phyloP scores from a whole-genome alignment of 140 eudicot species.

The Flaveria floridana region DNA sequence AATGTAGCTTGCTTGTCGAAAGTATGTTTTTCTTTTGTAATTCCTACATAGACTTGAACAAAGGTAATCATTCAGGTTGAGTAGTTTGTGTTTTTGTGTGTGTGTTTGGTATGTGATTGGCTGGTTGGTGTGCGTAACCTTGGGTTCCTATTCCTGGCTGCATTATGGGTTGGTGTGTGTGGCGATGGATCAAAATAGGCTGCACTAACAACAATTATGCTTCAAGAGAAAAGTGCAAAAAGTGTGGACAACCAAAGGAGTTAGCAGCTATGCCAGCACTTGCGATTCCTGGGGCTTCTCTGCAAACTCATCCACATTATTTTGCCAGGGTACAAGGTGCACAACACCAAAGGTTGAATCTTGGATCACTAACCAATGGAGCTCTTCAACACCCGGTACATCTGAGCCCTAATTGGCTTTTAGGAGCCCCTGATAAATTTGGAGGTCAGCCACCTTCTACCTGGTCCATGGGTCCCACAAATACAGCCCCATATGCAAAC shows the following conservation, averaged over 20 bases:
- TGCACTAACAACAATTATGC: conserved; percentile 99
- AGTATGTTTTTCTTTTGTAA: background rate
- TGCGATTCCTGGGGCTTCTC: conserved; percentile 82
- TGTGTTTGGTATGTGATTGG: conserved; percentile 66
- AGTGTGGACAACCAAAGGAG: conserved; percentile 97
- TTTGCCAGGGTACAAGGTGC: conserved; percentile 78
- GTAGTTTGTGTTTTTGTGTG: conserved; percentile 56
- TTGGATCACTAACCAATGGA: conserved; percentile 44
- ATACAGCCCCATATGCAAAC: conserved; percentile 44
- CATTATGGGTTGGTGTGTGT: conserved; percentile 85
- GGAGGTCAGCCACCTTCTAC: conserved; percentile 46
- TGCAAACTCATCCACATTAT: conserved; percentile 75
- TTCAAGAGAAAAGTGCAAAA: conserved; percentile 98
- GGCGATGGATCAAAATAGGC: conserved; percentile 77
- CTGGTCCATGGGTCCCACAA: conserved; percentile 52
- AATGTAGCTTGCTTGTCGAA: conserved; percentile 7
- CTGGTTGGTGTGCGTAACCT: conserved; percentile 76
- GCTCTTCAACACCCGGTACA: conserved; percentile 59
- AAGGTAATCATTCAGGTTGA: conserved; percentile 48
- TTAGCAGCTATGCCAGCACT: conserved; percentile 92
- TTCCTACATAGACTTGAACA: conserved; percentile 13
- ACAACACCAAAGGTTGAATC: conserved; percentile 48
- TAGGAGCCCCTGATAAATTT: conserved; percentile 50
- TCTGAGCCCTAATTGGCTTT: conserved; percentile 59
- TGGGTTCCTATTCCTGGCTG: conserved; percentile 67